Percentiles rank a stretch among this genome's conserved stretches.
phyloP scores from a whole-genome alignment of 108 stramenopile species.

The Skeletonema tropicum region DNA sequence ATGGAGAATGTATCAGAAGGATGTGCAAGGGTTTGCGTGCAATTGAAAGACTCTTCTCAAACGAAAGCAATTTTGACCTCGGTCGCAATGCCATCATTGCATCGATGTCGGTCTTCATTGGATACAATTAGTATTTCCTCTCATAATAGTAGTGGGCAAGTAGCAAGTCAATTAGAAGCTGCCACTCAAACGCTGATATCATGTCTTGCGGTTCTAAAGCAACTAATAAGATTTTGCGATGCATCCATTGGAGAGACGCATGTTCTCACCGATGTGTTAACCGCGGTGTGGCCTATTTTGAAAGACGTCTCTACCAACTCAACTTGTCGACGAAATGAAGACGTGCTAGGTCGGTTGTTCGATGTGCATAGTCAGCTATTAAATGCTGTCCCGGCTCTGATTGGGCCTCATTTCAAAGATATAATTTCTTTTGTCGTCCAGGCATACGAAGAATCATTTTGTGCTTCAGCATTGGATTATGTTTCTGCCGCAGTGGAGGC shows the following conservation, averaged over 20 bases:
- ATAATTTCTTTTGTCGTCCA: slow-evolving; percentile 59
- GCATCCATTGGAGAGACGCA: slow-evolving; percentile 17
- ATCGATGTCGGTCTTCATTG: slow-evolving; percentile 34
- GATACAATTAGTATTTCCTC: slow-evolving; percentile 19
- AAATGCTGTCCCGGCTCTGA: slow-evolving; percentile 44
- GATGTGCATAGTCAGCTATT: slow-evolving; percentile 56
- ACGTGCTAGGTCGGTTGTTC: slow-evolving; percentile 32
- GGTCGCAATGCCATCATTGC: slow-evolving; percentile 34
- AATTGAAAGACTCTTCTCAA: slow-evolving; percentile 32
- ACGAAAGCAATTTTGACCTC: slow-evolving; percentile 13
- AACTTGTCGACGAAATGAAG: slow-evolving; percentile 28
- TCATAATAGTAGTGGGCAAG: slow-evolving; percentile 15
- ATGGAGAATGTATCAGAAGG: slow-evolving; percentile 62
- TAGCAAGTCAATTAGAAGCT: slow-evolving; percentile 30
- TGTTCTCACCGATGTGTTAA: slow-evolving; percentile 37
- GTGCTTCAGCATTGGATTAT: slow-evolving; percentile 52
- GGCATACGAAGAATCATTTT: slow-evolving; percentile 55
- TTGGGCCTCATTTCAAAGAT: slow-evolving; percentile 54
- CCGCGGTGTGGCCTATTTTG: slow-evolving; percentile 48
- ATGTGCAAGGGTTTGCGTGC: slow-evolving; percentile 44
- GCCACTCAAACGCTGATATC: slow-evolving; percentile 45
- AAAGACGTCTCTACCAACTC: slow-evolving; percentile 28
- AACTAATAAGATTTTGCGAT: slow-evolving; percentile 58
- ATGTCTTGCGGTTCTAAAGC: slow-evolving; percentile 40
- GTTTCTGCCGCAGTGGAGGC: slow-evolving; percentile 62